phyloP scores from a whole-genome alignment of 2,329 filamentous ascomycete species.

The Rugonectria rugulosa region DNA sequence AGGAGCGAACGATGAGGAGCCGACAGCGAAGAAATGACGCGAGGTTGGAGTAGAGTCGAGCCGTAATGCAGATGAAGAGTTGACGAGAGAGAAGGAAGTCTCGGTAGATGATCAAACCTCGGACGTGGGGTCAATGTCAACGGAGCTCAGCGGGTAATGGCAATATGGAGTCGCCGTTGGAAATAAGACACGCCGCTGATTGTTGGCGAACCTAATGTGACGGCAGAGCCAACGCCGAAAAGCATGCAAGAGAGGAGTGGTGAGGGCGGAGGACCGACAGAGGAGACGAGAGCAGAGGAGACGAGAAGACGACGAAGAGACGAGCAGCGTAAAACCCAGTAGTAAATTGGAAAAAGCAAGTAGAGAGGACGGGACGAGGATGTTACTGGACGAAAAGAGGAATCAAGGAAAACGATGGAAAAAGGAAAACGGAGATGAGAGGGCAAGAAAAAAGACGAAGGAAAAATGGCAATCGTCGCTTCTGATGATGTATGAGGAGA shows the following conservation, averaged over 20 bases:
- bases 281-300: constrained; percentile 7
- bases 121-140: constrained; percentile 7
- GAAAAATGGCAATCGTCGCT: constrained; percentile 35
- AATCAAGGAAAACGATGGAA: constrained; percentile 24
- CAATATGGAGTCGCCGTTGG: constrained; percentile 14
- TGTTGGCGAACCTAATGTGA: constrained; percentile 14
- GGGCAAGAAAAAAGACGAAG: constrained; percentile 28
- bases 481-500: constrained; percentile 25
- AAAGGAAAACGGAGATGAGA: constrained; percentile 35
- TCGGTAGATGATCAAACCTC: too few species aligned
- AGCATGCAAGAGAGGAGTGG: constrained; percentile 6
- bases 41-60: not conserved
- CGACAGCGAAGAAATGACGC: constrained; percentile 1
- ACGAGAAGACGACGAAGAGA: constrained; percentile 20
- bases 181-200: constrained; percentile 18
- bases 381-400: constrained; percentile 28
- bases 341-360: constrained; percentile 9
- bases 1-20: not conserved
- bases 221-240: constrained; percentile 15
- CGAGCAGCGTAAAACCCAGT: not conserved
- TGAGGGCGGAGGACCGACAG: not conserved
- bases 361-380: constrained; percentile 21
- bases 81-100: too few species aligned
- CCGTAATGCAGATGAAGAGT: not conserved
- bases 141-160: constrained; percentile 4